Evolutionary conservation across 345 rosid genomes (phyloP), one percentile per base, ranked within the genome.

Genomic region (Hibiscus syriacus): DNA sequence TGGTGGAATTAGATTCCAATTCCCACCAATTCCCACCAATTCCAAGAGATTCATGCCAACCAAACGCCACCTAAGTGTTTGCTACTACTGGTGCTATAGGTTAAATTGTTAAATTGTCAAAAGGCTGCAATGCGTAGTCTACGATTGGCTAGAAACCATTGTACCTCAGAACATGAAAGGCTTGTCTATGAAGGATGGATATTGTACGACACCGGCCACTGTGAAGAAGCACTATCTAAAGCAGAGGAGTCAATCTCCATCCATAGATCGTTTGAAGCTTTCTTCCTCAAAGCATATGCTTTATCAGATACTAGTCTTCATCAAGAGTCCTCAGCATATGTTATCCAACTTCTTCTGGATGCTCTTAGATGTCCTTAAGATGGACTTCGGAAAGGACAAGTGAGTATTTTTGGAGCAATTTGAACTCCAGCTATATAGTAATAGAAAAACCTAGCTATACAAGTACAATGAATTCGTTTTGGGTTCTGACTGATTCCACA

Each of bases 311-410:
- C 92, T 2, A 85, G 79, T 26, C 87, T 83, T 13, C 88, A 92
- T 76, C 72, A 87, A 0, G 86, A 88, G 27, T 85, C 96, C 12
- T 86, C 93, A 26, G 69, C 46, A 26, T 81, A 82, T 70, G 98
- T 95, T 41, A 82, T 87, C 29, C 77, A 95, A 71, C 88, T 95
- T 75, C 80, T 90, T 13, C 93, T 88, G 68, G 98, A 95, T 76
- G 99, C 99, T 67, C 92, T 89, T 61, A 85, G 81, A 46, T 95
- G 99, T 73, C 99, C 99, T 50, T 95, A 97, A 14, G 99, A 95
- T 76, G 98, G 97, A 23, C 97, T 95, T 17, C 89, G 97, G n/a
- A 95, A 95, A 82, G 99, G 99, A 77, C 98, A 95, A 78, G 99
- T 92, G 76, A 73, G 80, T 72, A 67, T 54, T 60, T 23, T 55